Conservation (phyloP, 192 early-diverging fungal species). For the Paraglomus occultum region DNA sequence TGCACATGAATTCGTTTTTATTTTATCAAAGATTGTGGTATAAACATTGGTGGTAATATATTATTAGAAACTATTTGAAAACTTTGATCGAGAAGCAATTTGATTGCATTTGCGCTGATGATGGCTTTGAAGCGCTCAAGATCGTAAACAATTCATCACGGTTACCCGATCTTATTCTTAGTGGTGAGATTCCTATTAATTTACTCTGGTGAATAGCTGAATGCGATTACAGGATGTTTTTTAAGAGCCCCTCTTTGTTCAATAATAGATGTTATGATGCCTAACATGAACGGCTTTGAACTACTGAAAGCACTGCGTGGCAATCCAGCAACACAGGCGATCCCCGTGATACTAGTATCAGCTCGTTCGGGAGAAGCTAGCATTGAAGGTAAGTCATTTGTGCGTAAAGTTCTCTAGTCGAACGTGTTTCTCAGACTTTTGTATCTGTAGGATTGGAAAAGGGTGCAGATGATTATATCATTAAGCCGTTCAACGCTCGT, state of each 20-base stretch:
- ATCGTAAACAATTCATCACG: not conserved
- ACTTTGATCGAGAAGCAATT: constrained; percentile 39
- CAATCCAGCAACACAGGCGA: constrained; percentile 35
- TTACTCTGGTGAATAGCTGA: not conserved
- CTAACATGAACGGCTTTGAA: constrained; percentile 57
- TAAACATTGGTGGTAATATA: not conserved
- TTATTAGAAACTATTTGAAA: constrained; percentile 26
- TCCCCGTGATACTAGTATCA: constrained; percentile 59
- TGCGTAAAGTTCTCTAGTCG: too few species aligned
- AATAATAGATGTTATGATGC: constrained; percentile 56
- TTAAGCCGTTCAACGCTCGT: constrained; percentile 44
- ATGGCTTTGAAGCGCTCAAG: constrained; percentile 40
- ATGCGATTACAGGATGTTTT: not conserved
- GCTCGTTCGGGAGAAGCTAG: constrained; percentile 52
- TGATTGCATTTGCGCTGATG: constrained; percentile 34
- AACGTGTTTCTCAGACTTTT: not conserved
- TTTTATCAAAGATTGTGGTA: not conserved
- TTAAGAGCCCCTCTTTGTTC: not conserved
- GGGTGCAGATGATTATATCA: constrained; percentile 61
- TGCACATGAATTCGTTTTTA: not conserved
- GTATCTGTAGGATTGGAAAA: constrained; percentile 38
- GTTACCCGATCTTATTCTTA: constrained; percentile 35
- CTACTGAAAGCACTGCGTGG: constrained; percentile 44
- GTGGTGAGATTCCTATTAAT: constrained; percentile 28
- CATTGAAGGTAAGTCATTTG: constrained; percentile 36